A percentile compares a stretch with the other conserved stretches of the same genome.
phyloP scores from a whole-genome alignment of 129 eudicot species.

The Ambrosia artemisiifolia region DNA sequence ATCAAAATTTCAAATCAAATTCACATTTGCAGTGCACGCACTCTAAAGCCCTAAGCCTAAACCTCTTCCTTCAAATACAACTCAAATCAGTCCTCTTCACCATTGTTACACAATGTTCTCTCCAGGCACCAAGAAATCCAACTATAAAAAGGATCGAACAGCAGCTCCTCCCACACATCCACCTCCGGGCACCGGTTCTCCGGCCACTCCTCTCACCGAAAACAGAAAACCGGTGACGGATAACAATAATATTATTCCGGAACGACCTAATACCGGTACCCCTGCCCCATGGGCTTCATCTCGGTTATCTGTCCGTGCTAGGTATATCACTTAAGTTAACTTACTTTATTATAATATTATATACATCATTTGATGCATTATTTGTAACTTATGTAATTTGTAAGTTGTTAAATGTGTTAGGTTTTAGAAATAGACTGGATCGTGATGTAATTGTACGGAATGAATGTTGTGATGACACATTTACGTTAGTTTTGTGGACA shows the following conservation, averaged over 20 bases:
- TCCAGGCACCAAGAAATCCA: slow-evolving; percentile 63
- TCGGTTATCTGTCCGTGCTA: slow-evolving; percentile 81
- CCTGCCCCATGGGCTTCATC: slow-evolving; percentile 90
- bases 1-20: too few species aligned
- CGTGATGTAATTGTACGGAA: neutral
- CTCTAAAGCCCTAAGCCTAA: slow-evolving; percentile 38
- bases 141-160: slow-evolving; percentile 33
- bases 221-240: slow-evolving; percentile 30
- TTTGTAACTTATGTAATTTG: slow-evolving; percentile 8
- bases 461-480: neutral
- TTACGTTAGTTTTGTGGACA: slow-evolving; percentile 3
- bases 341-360: slow-evolving; percentile 1
- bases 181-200: slow-evolving; percentile 33
- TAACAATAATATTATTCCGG: slow-evolving; percentile 31
- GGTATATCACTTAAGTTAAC: slow-evolving; percentile 38
- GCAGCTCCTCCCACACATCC: neutral
- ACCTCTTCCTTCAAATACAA: slow-evolving; percentile 17
- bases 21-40: too few species aligned
- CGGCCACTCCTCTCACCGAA: slow-evolving; percentile 46
- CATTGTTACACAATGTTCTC: slow-evolving; percentile 50
- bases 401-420: neutral
- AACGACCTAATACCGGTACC: slow-evolving; percentile 83
- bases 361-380: neutral
- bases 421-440: slow-evolving; percentile 3
- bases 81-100: neutral